Base-by-base conservation (phyloP, 2,329 filamentous ascomycete genomes). In the Colletotrichum falcatum region DNA sequence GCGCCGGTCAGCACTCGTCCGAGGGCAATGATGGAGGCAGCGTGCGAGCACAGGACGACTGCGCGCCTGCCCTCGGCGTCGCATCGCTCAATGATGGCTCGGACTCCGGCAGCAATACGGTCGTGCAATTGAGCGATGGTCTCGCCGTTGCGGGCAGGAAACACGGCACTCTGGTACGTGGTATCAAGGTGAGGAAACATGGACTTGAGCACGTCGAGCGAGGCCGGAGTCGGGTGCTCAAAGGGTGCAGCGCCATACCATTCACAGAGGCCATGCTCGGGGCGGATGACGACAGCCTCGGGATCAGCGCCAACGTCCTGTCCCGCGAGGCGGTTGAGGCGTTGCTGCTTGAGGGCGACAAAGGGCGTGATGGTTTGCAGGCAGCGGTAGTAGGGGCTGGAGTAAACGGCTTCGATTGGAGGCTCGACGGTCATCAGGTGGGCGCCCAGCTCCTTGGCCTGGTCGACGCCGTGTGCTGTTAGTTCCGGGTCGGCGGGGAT, bases 191-290 rank as follows among this genome's bases (percentile, higher is more conserved):
- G 80, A 37, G 91, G 90, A 79, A 97, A 97, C 73, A 94, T 87
- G 26, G 79, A 79, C 71, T 88, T 87, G 71, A 99, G 86, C 42
- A 87, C 83, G 35, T 85, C 76, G 18, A 91, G 83, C 4, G 88
- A 81, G 3, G 94, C 93, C 2, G 95, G 94, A 20, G 87, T 86
- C 0, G 96, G 96, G 77, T 98, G 96, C 65, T 92, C 87, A 80
- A 97, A 98, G 70, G 90, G 90, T 20, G 95, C 94, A 58, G 89
- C 86, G 33, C 96, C 96, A 79, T 96, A 98, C 92, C 96, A 98
- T 83, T 99, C 96, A 72, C 93, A 91, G 48, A 90, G 76, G 16
- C 88, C 88, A 66, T 84, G 81, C 75, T 91, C 89, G 58, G 85
- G 86, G 44, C 87, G 84, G 71, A 91, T 86, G 48, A 77, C 80